These are phyloP conservation scores for Hypoxylon lienhwacheense DNA, from an alignment of 495 filamentous ascomycete genomes.

Conservation along the genomic window DNA sequence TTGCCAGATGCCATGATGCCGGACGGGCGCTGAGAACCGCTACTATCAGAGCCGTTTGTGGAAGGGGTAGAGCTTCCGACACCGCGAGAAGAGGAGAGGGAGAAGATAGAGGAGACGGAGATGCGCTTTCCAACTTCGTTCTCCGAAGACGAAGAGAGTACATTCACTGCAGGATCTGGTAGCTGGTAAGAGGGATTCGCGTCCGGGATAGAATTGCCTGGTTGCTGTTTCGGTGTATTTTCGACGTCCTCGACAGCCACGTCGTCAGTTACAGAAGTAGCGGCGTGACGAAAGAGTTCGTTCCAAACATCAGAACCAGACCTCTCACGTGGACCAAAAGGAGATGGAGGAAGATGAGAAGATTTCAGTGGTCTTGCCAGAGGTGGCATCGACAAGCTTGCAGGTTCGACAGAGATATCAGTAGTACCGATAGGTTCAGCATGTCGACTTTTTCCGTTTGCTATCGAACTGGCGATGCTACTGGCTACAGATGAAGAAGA, in stretches of 20 bases:
- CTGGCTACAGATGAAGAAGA: slow-evolving; percentile 42
- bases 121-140: slow-evolving; percentile 60
- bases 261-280: slow-evolving; percentile 26
- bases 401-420: slow-evolving; percentile 53
- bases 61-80: slow-evolving; percentile 49
- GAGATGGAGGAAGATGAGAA: slow-evolving; percentile 29
- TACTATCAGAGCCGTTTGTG: slow-evolving; percentile 44
- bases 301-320: slow-evolving; percentile 38
- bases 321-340: slow-evolving; percentile 38
- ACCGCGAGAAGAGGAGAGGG: slow-evolving; percentile 59
- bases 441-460: slow-evolving; percentile 56
- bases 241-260: slow-evolving; percentile 42
- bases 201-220: slow-evolving; percentile 36
- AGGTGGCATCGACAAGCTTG: slow-evolving; percentile 64
- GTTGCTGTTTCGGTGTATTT: slow-evolving; percentile 47
- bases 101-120: slow-evolving; percentile 67
- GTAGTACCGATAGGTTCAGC: slow-evolving; percentile 54
- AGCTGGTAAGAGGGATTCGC: slow-evolving; percentile 36
- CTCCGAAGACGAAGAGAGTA: slow-evolving; percentile 45
- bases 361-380: slow-evolving; percentile 38
- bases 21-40: slow-evolving; percentile 37
- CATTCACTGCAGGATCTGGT: slow-evolving; percentile 51
- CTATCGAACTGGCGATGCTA: slow-evolving; percentile 37
- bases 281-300: slow-evolving; percentile 29
- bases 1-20: slow-evolving; percentile 46